phyloP scores from a whole-genome alignment of 1,284 basidiomycete species.

The Ustilago lituana region DNA sequence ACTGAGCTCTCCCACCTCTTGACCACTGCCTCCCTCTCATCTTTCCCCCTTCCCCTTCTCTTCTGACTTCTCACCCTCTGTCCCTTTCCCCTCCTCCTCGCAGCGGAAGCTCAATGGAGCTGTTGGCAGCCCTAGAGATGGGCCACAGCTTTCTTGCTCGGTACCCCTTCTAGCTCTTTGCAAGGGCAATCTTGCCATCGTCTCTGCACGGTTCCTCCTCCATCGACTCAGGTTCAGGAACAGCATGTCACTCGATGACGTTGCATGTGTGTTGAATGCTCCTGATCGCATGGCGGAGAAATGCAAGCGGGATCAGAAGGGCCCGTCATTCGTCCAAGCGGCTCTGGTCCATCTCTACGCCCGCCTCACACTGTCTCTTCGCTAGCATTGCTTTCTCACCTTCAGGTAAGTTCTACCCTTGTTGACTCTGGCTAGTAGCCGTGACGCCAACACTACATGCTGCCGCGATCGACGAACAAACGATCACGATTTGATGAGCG shows the following conservation, averaged over 20 bases:
- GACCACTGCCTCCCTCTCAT: background rate
- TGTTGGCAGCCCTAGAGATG: background rate
- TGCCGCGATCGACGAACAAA: background rate
- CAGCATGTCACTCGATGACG: background rate
- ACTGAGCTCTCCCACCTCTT: background rate
- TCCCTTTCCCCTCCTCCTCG: background rate
- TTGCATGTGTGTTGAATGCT: background rate
- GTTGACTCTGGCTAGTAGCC: background rate
- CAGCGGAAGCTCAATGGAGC: background rate
- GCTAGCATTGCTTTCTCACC: background rate
- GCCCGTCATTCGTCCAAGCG: background rate
- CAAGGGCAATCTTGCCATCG: conserved; percentile 48
- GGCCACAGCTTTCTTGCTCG: background rate
- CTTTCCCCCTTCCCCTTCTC: background rate
- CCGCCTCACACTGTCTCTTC: background rate
- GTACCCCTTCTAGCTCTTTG: conserved; percentile 26
- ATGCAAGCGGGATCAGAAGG: conserved; percentile 37
- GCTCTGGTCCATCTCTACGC: background rate
- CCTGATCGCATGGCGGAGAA: conserved; percentile 10
- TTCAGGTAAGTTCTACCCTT: conserved; percentile 26
- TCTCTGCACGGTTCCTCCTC: conserved; percentile 38
- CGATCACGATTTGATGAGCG: background rate
- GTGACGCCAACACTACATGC: background rate
- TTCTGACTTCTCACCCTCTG: too few species aligned
- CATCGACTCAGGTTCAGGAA: background rate